phyloP scores from a whole-genome alignment of 1,139 yeast species.

The Schwanniomyces etchellsii region DNA sequence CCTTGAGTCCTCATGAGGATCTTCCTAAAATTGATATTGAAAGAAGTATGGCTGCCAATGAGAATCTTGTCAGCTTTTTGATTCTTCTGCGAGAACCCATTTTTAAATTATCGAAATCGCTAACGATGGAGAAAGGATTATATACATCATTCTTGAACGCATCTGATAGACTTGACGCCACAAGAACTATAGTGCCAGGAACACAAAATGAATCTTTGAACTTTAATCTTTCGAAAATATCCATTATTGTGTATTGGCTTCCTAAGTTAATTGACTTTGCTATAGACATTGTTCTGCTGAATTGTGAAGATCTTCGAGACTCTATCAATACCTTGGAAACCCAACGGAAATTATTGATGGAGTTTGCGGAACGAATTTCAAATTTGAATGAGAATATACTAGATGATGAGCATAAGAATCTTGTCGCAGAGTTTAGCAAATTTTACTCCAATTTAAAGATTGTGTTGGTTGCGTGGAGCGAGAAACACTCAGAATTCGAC shows the following conservation, averaged over 20 bases:
- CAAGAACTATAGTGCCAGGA: slow-evolving; percentile 12
- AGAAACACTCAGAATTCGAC: slow-evolving; percentile 16
- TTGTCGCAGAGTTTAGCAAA: too few relatives aligned
- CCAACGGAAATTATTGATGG: too few relatives aligned
- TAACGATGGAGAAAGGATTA: slow-evolving; percentile 6
- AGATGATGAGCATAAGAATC: too few relatives aligned
- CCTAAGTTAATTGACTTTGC: slow-evolving; percentile 50
- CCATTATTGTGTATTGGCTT: slow-evolving; percentile 28
- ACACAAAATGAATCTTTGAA: slow-evolving; percentile 14
- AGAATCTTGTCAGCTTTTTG: slow-evolving; percentile 57
- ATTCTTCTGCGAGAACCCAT: slow-evolving; percentile 48
- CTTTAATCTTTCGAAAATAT: slow-evolving; percentile 14
- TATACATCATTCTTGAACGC: slow-evolving; percentile 15
- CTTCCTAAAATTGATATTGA: slow-evolving; percentile 71
- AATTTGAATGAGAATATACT: too few relatives aligned
- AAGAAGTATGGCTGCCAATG: slow-evolving; percentile 75
- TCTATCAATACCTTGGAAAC: too few relatives aligned
- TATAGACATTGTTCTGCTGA: too few relatives aligned
- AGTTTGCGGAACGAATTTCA: too few relatives aligned
- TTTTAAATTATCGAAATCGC: slow-evolving; percentile 15
- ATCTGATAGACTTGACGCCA: slow-evolving; percentile 8
- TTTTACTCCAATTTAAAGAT: too few relatives aligned
- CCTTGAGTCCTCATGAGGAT: slow-evolving; percentile 59
- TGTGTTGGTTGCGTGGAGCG: slow-evolving; percentile 24
- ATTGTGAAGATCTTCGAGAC: too few relatives aligned